Base-by-base conservation (phyloP, 2,329 filamentous ascomycete genomes). In the Stylonectria norvegica region DNA sequence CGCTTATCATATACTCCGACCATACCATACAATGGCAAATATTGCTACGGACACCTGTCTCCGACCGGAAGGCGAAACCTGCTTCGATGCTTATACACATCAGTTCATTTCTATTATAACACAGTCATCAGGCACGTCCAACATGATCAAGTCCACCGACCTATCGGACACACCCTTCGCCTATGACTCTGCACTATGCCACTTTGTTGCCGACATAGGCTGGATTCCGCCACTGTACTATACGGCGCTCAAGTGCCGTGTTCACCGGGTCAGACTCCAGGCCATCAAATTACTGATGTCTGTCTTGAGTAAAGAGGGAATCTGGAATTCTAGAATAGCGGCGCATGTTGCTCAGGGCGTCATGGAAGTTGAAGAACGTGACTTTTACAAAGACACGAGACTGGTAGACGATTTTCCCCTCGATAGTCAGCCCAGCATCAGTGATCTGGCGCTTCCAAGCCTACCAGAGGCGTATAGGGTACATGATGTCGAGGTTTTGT, bases 281-380 rank as follows among this genome's bases (percentile, higher is more conserved):
- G 27, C 14, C 6, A 15, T 15, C 6, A 30, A 15, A 15, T 15
- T 30, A 9, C 15, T 30, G 14, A 14, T 6, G 6, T 10, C 9
- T 14, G 14, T 30, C 8, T 10, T 9, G 9, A 30, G 27, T 14
- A 30, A 15, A 15, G 27, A 30, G 15, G 27, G 27, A 6, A 30
- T 30, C 6, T 30, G 8, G 27, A 14, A 30, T 9, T 30, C 27
- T 10, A 6, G 6, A 10, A 6, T 30, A 6, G 27, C 27, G 14
- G 27, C 27, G 6, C 6, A 9, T 15, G 14, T 30, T 6, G 27
- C 27, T 15, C 1, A 79, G 11, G 1, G 85, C 56, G 50, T 90
- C 8, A 30, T 30, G 8, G 6, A 14, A 14, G 15, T 30, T 15
- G 27, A 30, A 15, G 27, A 30, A 15, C 8, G 14, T 6, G 8